These are phyloP conservation scores for Dorcoceras hygrometricum DNA, from an alignment of 257 asterid species.

Conservation along the genomic window DNA sequence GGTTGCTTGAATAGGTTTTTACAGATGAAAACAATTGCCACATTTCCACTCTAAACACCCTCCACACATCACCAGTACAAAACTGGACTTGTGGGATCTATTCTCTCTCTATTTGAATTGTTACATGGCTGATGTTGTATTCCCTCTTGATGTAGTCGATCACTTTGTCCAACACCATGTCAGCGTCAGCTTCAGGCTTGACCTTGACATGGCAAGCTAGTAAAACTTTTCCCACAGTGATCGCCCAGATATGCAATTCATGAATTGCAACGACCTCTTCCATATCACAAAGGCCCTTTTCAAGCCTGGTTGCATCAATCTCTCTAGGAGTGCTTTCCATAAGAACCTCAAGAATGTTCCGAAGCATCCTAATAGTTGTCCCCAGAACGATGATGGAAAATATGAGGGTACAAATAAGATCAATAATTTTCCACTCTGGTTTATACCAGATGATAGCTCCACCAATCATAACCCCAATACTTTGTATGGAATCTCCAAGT, in stretches of 20 bases:
- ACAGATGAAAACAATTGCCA: background rate
- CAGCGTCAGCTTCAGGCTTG: slow-evolving; percentile 75
- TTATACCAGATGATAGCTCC: slow-evolving; percentile 85
- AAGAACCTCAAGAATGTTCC: slow-evolving; percentile 74
- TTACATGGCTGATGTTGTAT: slow-evolving; percentile 79
- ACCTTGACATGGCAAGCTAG: slow-evolving; percentile 86
- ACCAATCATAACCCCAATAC: slow-evolving; percentile 95
- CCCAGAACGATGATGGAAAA: slow-evolving; percentile 64
- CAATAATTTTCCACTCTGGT: slow-evolving; percentile 85
- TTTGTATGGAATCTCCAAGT: slow-evolving; percentile 85
- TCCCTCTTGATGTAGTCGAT: slow-evolving; percentile 70
- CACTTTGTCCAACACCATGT: slow-evolving; percentile 72
- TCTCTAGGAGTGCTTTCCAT: slow-evolving; percentile 97
- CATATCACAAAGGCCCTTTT: slow-evolving; percentile 80
- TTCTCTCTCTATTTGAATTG: slow-evolving; percentile 85
- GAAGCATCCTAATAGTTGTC: slow-evolving; percentile 74
- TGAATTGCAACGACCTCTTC: slow-evolving; percentile 85
- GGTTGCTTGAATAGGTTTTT: background rate
- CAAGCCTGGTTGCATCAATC: slow-evolving; percentile 76
- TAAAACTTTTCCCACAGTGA: slow-evolving; percentile 78
- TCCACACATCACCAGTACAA: background rate
- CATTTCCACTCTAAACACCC: background rate
- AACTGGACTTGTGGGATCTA: slow-evolving; percentile 8
- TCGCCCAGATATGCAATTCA: slow-evolving; percentile 94
- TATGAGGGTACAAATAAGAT: slow-evolving; percentile 75